Evolutionary conservation across 2,329 filamentous ascomycete genomes (phyloP), one percentile per base, ranked within the genome.

Genomic region (Xylariales sp.): DNA sequence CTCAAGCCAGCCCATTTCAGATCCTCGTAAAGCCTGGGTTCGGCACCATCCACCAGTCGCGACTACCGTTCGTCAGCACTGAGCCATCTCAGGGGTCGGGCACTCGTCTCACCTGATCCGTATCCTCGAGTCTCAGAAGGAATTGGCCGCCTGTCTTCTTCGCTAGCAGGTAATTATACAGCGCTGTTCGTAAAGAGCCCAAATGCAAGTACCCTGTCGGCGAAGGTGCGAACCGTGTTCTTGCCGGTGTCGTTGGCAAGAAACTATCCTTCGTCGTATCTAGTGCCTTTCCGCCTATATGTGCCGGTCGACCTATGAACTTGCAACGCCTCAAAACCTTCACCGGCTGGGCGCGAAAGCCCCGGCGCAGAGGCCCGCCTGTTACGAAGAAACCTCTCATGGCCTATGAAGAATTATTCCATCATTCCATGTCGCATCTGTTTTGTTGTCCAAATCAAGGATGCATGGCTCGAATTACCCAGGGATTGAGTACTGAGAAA

Each of bases 81-180:
- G 11, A 1, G 18, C 1, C 36, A 20, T 21, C 24, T 29, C 12
- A 21, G 21, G 12, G 35, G 22, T 6, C 65, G 47, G 21, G 38
- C 11, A 50, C 27, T 24, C 39, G 46, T 40, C 73, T 51, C 64
- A 89, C 86, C 74, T 88, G 86, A 64, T 97, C 93, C 4, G 93
- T 98, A 61, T 98, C 93, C 68, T 98, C 93, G 48, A 98, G 82
- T 8, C 93, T 81, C 37, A 98, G 68, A 9, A 98, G 66, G 55
- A 98, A 98, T 60, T 95, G 85, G 5, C 93, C 93, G 4, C 85
- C 83, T 0, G 93, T 95, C 3, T 84, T 80, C 55, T 83, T 86
- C 1, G 93, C 90, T n/a, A 95, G 74, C 4, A 98, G 70, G 52
- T 91, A 96, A 57, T 95, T 97, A 69, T 89, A 97, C n/a, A 98